These are phyloP conservation scores for Trichophyton schoenleinii DNA, from an alignment of 2,329 filamentous ascomycete species.

Conservation along the genomic window DNA sequence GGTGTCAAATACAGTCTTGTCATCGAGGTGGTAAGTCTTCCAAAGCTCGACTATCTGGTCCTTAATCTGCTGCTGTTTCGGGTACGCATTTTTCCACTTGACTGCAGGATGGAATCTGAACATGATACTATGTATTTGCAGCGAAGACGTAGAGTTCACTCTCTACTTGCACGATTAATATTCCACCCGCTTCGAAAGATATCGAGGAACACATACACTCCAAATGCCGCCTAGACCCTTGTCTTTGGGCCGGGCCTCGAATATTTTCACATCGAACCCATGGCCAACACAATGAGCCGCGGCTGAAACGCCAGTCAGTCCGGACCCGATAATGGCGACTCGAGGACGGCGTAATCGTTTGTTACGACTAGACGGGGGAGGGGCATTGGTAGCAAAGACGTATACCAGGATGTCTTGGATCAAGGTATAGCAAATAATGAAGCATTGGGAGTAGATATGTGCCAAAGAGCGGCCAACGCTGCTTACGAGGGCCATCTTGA, in stretches of 20 bases:
- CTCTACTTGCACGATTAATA: constrained; percentile 35
- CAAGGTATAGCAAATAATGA: constrained; percentile 52
- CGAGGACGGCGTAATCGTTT: constrained; percentile 47
- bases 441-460: constrained; percentile 9
- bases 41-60: constrained; percentile 59
- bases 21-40: constrained; percentile 60
- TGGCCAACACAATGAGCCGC: constrained; percentile 75
- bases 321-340: constrained; percentile 57
- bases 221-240: constrained; percentile 62
- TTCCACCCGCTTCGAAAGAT: not conserved
- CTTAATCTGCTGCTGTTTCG: constrained; percentile 62
- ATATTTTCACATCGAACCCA: constrained; percentile 70
- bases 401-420: constrained; percentile 52
- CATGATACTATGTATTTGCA: constrained; percentile 79
- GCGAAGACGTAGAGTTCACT: constrained; percentile 68
- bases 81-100: constrained; percentile 63
- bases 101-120: constrained; percentile 78
- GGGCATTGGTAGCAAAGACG: constrained; percentile 58
- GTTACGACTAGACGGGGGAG: constrained; percentile 39
- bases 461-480: constrained; percentile 1
- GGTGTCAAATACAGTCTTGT: constrained; percentile 59
- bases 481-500: not conserved
- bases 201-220: constrained; percentile 44
- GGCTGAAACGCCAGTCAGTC: constrained; percentile 62
- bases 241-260: constrained; percentile 56